These are phyloP conservation scores for Phytophthora pluvialis DNA, from an alignment of 352 stramenopile species.

Conservation along the genomic window DNA sequence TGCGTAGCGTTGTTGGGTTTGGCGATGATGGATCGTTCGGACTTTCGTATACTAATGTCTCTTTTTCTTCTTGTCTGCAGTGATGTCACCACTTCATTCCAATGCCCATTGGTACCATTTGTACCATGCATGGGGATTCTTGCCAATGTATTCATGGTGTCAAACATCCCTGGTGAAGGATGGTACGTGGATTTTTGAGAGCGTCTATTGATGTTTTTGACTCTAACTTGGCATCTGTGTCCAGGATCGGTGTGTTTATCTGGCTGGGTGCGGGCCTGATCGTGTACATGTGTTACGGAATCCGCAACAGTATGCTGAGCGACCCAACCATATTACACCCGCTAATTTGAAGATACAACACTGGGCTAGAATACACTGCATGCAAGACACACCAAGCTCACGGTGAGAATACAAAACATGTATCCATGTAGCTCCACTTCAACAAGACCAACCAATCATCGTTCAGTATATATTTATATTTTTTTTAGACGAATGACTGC, in stretches of 20 bases:
- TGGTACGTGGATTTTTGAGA: conserved; percentile 46
- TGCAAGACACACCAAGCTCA: background rate
- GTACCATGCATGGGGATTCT: conserved; percentile 66
- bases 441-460: conserved; percentile 26
- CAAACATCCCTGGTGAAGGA: conserved; percentile 54
- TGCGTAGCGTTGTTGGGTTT: conserved; percentile 23
- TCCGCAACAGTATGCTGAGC: conserved; percentile 72
- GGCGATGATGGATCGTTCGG: background rate
- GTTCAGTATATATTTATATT: conserved; percentile 13
- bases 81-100: conserved; percentile 49
- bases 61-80: conserved; percentile 15
- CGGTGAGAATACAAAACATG: conserved; percentile 2
- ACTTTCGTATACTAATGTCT: background rate
- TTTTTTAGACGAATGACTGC: conserved; percentile 16
- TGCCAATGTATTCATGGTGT: conserved; percentile 75
- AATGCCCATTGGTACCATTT: conserved; percentile 66
- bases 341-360: conserved; percentile 30
- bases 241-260: conserved; percentile 74
- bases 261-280: conserved; percentile 70
- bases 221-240: conserved; percentile 12
- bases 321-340: conserved; percentile 33
- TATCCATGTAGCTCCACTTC: conserved; percentile 23
- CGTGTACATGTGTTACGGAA: conserved; percentile 82
- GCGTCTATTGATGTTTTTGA: background rate
- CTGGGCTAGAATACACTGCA: conserved; percentile 14